Conservation (phyloP, 306 rosid species). For the Trichosanthes truncata region DNA sequence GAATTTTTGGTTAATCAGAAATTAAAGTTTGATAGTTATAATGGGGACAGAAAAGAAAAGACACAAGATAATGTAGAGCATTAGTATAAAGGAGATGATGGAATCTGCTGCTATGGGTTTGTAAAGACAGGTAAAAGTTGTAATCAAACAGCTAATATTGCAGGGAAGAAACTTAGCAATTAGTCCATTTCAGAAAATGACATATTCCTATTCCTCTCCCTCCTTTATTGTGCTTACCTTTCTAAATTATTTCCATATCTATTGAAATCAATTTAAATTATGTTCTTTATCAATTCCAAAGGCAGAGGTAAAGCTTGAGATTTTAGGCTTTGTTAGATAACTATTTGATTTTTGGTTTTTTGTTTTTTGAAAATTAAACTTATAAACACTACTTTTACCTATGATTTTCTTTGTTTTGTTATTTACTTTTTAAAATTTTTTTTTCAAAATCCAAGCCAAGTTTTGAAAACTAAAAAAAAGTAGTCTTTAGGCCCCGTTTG, state of each 20-base stretch:
- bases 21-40: neutral
- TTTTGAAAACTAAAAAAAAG: no score
- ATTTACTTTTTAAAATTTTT: no score
- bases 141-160: slow-evolving; percentile 35
- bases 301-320: neutral
- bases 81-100: slow-evolving; percentile 1
- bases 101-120: neutral
- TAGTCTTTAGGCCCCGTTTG: no score
- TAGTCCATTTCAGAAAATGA: slow-evolving; percentile 18
- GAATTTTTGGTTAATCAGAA: neutral
- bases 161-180: slow-evolving; percentile 16
- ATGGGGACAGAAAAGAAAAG: neutral
- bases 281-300: neutral
- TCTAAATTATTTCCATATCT: neutral
- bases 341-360: no score
- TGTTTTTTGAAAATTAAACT: no score
- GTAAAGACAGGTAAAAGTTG: slow-evolving; percentile 26
- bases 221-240: neutral
- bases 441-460: no score
- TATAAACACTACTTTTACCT: no score
- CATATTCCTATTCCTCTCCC: slow-evolving; percentile 7
- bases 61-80: neutral
- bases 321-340: no score
- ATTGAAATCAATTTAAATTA: neutral
- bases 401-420: no score